Base-by-base conservation (phyloP, 148 eudicot genomes). In the Nepenthes mirabilis region DNA sequence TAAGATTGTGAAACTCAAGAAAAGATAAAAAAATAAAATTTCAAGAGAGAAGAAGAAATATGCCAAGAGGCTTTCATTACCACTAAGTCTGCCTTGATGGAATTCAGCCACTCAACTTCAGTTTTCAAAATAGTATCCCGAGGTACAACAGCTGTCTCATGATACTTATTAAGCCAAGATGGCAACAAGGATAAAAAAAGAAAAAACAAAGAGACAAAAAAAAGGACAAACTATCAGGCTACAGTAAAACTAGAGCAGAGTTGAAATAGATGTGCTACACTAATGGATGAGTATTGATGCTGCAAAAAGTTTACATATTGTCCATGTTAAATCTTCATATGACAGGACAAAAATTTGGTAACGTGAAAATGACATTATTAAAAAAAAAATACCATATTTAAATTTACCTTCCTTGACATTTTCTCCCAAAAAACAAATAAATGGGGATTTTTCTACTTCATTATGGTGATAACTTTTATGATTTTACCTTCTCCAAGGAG, bases 51-150 rank as follows among this genome's bases (percentile, higher is more conserved):
- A n/a, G 36, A 37, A 67, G 34, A 52, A 33, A 64, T 52, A 37
- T 53, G 45, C 14, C 52, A 47, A 66, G 55, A 58, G 56, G 37
- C 33, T 63, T 54, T 55, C 14, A 35, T 65, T 90, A 93, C 99
- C 95, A 93, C 99, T 72, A 93, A 79, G 62, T 93, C 99, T 52
- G 96, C 91, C 82, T 89, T 93, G 78, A 93, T 89, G 63, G 96
- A 82, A 72, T 86, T 84, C 77, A 93, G 74, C 99, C 99, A 93
- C 74, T 86, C 84, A 49, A 88, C 89, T 84, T 88, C 99, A 11
- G 85, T 79, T 58, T 79, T 86, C 80, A 93, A 78, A 67, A 89
- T 93, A 58, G 91, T 68, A 32, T 70, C 80, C 35, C 99, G 95
- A 71, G 96, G 99, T 58, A 69, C 88, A 58, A 93, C 99, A 68